Evolutionary conservation across 192 early-diverging fungal genomes (phyloP).

Genomic region (Podila horticola): DNA sequence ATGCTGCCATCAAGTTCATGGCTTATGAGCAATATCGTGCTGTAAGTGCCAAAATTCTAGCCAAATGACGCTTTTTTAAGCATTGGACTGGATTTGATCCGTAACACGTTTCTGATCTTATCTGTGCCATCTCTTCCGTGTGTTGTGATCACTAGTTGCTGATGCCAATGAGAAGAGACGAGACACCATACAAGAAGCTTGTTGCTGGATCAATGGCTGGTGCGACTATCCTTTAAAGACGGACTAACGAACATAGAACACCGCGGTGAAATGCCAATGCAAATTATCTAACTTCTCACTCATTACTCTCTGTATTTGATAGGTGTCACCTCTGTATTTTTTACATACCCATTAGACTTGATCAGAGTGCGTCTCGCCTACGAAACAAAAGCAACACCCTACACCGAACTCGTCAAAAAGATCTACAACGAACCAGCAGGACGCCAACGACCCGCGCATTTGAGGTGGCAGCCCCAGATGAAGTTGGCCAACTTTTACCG

Average conservation of each 20-base stretch:
- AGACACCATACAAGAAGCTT: slow-evolving; percentile 77
- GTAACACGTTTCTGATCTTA: neutral
- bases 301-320: slow-evolving; percentile 7
- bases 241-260: neutral
- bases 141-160: slow-evolving; percentile 55
- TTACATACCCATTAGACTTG: slow-evolving; percentile 95
- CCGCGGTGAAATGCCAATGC: too few species aligned
- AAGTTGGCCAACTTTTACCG: slow-evolving; percentile 90
- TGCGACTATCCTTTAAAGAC: slow-evolving; percentile 6
- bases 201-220: slow-evolving; percentile 83
- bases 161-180: slow-evolving; percentile 73
- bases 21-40: slow-evolving; percentile 90
- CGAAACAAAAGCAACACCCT: slow-evolving; percentile 62
- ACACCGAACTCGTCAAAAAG: slow-evolving; percentile 50
- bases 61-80: neutral
- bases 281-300: neutral
- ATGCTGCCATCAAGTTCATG: slow-evolving; percentile 97
- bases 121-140: neutral
- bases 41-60: slow-evolving; percentile 34
- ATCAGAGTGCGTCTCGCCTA: slow-evolving; percentile 95
- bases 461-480: slow-evolving; percentile 19
- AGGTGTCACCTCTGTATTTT: slow-evolving; percentile 89
- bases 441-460: slow-evolving; percentile 29
- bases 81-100: slow-evolving; percentile 2
- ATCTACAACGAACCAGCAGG: slow-evolving; percentile 86